Percentiles rank a stretch among this genome's conserved stretches.
Conservation (phyloP, 768 basidiomycete species). For the Tricholoma sp. region DNA sequence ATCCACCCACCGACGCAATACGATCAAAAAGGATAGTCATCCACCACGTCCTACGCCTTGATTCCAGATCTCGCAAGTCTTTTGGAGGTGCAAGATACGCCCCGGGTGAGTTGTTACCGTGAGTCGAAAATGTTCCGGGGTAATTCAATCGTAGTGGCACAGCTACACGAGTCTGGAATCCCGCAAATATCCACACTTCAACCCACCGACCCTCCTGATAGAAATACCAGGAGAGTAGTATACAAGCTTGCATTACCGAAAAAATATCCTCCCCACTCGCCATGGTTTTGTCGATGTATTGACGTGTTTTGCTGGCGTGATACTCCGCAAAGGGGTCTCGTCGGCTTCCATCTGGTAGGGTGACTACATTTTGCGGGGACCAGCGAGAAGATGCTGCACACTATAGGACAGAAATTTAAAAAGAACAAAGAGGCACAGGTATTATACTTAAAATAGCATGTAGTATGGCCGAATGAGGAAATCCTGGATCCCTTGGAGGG, state of each 20-base stretch:
- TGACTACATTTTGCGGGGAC: conserved; percentile 65
- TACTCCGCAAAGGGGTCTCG: conserved; percentile 86
- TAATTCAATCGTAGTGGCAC: conserved; percentile 81
- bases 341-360: conserved; percentile 66
- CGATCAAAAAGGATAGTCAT: conserved; percentile 87
- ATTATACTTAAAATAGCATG: conserved; percentile 69
- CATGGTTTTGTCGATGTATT: conserved; percentile 87
- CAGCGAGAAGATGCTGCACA: conserved; percentile 82
- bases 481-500: conserved; percentile 74
- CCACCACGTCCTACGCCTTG: conserved; percentile 83
- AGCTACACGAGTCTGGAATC: conserved; percentile 77
- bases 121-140: conserved; percentile 74
- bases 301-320: conserved; percentile 81
- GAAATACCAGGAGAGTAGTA: conserved; percentile 85
- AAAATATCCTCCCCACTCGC: conserved; percentile 86
- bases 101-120: conserved; percentile 62
- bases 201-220: conserved; percentile 89
- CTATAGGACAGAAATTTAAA: conserved; percentile 29
- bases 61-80: conserved; percentile 70
- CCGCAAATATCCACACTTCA: conserved; percentile 88
- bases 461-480: conserved; percentile 85
- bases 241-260: conserved; percentile 81
- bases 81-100: conserved; percentile 80
- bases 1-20: conserved; percentile 74
- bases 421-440: not conserved